Evolutionary conservation across 805 yeast species (phyloP), one percentile per base, ranked within the genome.

Genomic region (Grigorovia transvaalensis): DNA sequence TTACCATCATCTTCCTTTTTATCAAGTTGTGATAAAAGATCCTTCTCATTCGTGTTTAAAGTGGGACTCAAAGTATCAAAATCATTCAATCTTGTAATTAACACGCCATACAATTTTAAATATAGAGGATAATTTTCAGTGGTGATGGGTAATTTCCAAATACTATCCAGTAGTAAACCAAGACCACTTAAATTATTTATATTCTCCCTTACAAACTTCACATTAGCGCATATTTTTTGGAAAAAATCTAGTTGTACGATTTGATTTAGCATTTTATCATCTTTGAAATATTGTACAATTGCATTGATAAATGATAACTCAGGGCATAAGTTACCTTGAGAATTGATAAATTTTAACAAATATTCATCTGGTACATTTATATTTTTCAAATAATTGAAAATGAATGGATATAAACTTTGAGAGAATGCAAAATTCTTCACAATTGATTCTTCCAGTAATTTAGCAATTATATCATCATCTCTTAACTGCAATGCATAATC

Each of bases 361-460:
- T 71, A 60, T 9, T 67, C 72, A 18, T 60, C 59, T 2, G 69
- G 65, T 17, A 62, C 62, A n/a, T 61, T 59, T 17, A 58, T 54
- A 9, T 65, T 61, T 44, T 59, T 59, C 47, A 73, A 52, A 54
- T 58, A 70, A 17, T 66, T 62, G 56, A 70, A 68, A 29, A 72
- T 52, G 8, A 53, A 56, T 33, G 69, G 66, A 50, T 73, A 73
- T 15, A 67, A 54, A 15, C 59, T 61, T 2, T 58, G 54, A 13
- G 66, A 63, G 48, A 72, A 70, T 7, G 54, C 54, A 9, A 63
- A 59, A n/a, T 60, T 54, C 55, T 69, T 71, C 17, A 71, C 61
- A 19, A 68, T 61, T 6, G 75, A 72, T 51, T 72, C 75, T 52
- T 70, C 72, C 2, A 72, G 48, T 50, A 70, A 53, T 56, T 71